phyloP scores from a whole-genome alignment of 2,329 filamentous ascomycete genomes.

The Nemania diffusa region DNA sequence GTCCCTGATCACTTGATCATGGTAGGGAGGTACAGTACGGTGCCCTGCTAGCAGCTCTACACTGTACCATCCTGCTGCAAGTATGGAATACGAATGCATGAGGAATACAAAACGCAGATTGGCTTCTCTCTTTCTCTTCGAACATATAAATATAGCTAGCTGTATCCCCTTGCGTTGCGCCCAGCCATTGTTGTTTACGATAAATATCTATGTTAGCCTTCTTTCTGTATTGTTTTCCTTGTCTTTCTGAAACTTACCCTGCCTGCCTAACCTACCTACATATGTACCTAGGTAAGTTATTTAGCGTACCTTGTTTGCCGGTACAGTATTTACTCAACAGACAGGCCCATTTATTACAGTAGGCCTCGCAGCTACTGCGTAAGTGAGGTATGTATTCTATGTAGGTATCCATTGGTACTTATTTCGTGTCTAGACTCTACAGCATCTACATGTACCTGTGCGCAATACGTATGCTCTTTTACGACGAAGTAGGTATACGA shows the following conservation, averaged over 20 bases:
- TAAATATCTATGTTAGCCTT: background rate
- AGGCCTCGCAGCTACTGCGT: background rate
- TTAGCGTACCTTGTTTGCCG: background rate
- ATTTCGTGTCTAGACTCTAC: background rate
- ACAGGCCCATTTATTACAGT: constrained; percentile 15
- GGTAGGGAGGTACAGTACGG: background rate
- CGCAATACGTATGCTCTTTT: background rate
- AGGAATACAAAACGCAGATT: background rate
- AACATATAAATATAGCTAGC: constrained; percentile 16
- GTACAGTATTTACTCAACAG: background rate
- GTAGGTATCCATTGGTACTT: background rate
- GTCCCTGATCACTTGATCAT: constrained; percentile 14
- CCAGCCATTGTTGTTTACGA: background rate
- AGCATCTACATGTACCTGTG: background rate
- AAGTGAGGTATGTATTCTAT: background rate
- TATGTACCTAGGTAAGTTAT: background rate
- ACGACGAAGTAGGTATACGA: too few species aligned
- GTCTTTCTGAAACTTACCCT: constrained; percentile 23
- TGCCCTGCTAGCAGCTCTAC: background rate
- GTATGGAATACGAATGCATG: constrained; percentile 6
- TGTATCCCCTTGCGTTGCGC: constrained; percentile 9
- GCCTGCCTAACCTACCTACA: background rate
- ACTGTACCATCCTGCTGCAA: background rate
- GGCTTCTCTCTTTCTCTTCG: background rate
- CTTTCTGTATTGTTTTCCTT: constrained; percentile 13